Conservation (phyloP, 495 filamentous ascomycete species). For the Xylaria intraflava region DNA sequence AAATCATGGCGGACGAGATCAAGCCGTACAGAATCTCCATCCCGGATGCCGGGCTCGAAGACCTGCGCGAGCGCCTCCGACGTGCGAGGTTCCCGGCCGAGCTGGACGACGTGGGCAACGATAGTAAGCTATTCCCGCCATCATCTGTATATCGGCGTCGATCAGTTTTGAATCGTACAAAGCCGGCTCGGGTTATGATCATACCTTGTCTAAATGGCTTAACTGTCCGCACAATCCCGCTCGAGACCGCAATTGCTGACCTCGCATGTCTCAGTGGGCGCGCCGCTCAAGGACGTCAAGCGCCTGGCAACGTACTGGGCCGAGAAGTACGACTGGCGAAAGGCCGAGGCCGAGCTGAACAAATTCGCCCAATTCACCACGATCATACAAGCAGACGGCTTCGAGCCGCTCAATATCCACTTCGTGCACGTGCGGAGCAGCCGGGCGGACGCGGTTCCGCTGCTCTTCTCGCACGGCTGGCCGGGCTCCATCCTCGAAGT, state of each 20-base stretch:
- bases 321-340: conserved; percentile 20
- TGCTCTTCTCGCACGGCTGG: conserved; percentile 56
- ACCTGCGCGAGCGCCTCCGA: conserved; percentile 14
- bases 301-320: conserved; percentile 15
- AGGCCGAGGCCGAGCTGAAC: conserved; percentile 42
- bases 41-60: conserved; percentile 17
- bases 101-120: conserved; percentile 5
- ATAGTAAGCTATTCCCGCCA: background rate
- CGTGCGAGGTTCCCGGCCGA: conserved; percentile 24
- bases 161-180: no score
- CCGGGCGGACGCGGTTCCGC: conserved; percentile 41
- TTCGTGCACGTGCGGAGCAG: conserved; percentile 44
- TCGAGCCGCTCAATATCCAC: conserved; percentile 37
- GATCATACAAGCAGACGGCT: conserved; percentile 29
- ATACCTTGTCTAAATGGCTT: background rate
- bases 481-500: conserved; percentile 61
- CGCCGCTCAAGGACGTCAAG: conserved; percentile 17
- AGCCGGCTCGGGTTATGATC: background rate
- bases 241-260: conserved; percentile 1
- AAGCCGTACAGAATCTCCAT: conserved; percentile 18
- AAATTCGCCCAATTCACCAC: conserved; percentile 46
- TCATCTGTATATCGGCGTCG: no score
- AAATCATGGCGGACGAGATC: conserved; percentile 12
- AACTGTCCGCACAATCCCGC: conserved; percentile 13
- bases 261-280: conserved; percentile 7